Percentiles rank a stretch among this genome's conserved stretches.
Evolutionary conservation across 129 eudicot species (phyloP).

Genomic region (Helichrysum umbraculigerum): DNA sequence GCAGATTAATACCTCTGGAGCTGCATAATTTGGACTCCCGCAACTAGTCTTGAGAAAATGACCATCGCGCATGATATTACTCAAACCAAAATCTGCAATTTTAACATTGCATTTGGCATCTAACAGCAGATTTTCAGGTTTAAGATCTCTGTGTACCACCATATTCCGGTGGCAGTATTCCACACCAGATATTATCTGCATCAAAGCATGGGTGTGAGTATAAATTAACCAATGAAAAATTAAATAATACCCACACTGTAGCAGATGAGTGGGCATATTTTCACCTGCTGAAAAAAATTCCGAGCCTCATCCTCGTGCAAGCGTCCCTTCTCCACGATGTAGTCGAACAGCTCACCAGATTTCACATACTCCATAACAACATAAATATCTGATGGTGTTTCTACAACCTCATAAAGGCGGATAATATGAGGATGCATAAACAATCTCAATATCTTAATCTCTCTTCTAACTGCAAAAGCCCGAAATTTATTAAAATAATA

Average conservation of each 20-base stretch:
- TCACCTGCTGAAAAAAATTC: slow-evolving; percentile 78
- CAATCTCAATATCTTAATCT: slow-evolving; percentile 68
- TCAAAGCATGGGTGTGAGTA: slow-evolving; percentile 19
- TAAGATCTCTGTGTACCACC: slow-evolving; percentile 97
- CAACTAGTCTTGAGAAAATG: slow-evolving; percentile 92
- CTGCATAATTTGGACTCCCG: slow-evolving; percentile 96
- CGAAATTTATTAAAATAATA: not conserved
- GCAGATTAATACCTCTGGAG: slow-evolving; percentile 69
- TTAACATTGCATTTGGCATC: slow-evolving; percentile 79
- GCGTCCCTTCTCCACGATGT: slow-evolving; percentile 91
- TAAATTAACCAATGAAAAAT: not conserved
- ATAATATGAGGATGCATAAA: slow-evolving; percentile 90
- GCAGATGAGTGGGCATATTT: not conserved
- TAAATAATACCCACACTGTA: not conserved
- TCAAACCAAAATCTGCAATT: slow-evolving; percentile 96
- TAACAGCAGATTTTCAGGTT: slow-evolving; percentile 84
- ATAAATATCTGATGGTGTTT: slow-evolving; percentile 67
- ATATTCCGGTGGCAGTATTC: slow-evolving; percentile 94
- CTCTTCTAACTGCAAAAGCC: slow-evolving; percentile 65
- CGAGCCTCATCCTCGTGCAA: slow-evolving; percentile 95
- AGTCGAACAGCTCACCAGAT: slow-evolving; percentile 75
- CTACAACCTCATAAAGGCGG: slow-evolving; percentile 77
- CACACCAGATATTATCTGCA: slow-evolving; percentile 91
- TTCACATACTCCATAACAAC: slow-evolving; percentile 82
- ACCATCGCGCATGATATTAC: slow-evolving; percentile 95